These are phyloP conservation scores for Phaeolepiota aurea DNA, from an alignment of 768 basidiomycete genomes.

Conservation along the genomic window DNA sequence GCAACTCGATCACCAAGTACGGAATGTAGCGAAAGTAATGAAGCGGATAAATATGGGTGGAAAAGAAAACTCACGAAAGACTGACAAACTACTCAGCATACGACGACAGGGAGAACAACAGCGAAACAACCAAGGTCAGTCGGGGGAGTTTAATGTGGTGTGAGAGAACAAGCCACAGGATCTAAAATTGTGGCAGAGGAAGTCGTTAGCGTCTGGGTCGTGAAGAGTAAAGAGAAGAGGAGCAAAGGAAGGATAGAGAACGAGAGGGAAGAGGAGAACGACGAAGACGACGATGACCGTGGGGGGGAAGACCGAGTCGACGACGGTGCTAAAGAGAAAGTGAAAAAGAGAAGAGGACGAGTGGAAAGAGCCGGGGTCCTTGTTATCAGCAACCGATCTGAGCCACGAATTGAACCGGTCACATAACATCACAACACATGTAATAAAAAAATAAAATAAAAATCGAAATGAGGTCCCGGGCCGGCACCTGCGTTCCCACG, in stretches of 20 bases:
- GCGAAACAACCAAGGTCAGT: conserved; percentile 2
- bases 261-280: conserved; percentile 9
- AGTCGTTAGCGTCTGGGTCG: conserved; percentile 41
- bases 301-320: conserved; percentile 31
- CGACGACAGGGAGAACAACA: conserved; percentile 22
- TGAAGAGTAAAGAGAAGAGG: conserved; percentile 22
- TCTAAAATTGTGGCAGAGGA: conserved; percentile 17
- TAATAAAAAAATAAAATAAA: background rate
- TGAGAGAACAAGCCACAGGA: conserved; percentile 13
- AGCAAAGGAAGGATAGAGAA: conserved; percentile 10
- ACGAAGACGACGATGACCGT: conserved; percentile 17
- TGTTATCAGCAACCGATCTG: background rate
- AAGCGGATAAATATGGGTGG: background rate
- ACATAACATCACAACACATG: background rate
- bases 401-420: background rate
- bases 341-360: conserved; percentile 14
- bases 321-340: conserved; percentile 23
- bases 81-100: conserved; percentile 27
- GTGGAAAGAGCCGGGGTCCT: background rate
- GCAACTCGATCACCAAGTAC: conserved; percentile 3
- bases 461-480: conserved; percentile 8
- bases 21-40: conserved; percentile 6
- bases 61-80: conserved; percentile 23
- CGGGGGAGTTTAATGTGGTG: conserved; percentile 4
- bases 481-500: conserved; percentile 20